Evolutionary conservation across 1,284 basidiomycete genomes (phyloP).

Genomic region (Hypsizygus ulmarius): DNA sequence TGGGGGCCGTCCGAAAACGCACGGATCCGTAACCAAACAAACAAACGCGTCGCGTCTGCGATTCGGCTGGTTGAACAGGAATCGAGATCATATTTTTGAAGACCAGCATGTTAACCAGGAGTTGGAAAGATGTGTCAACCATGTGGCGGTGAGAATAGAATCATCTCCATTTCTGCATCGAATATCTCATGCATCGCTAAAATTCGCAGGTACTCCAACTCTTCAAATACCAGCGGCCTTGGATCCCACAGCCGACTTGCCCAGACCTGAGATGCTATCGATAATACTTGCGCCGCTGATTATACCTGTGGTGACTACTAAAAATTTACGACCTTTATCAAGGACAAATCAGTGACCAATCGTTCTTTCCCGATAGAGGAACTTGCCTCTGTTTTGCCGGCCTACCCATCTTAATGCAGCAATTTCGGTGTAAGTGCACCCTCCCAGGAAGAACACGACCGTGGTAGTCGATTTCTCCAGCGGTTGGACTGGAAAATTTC

Average conservation of each 20-base stretch:
- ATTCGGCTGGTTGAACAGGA: not conserved
- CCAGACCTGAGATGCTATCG: constrained; percentile 60
- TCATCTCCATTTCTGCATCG: constrained; percentile 8
- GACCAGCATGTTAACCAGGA: constrained; percentile 1
- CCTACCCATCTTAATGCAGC: constrained; percentile 91
- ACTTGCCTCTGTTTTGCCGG: constrained; percentile 73
- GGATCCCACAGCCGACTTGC: constrained; percentile 28
- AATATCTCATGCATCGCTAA: constrained; percentile 11
- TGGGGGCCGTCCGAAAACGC: constrained; percentile 29
- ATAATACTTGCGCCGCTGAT: constrained; percentile 75
- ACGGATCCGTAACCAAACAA: constrained; percentile 30
- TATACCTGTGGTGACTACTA: constrained; percentile 88
- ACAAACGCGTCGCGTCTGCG: constrained; percentile 42
- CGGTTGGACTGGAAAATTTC: constrained; percentile 38
- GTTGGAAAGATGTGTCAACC: constrained; percentile 14
- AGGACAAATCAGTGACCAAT: constrained; percentile 12
- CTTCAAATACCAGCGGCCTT: constrained; percentile 32
- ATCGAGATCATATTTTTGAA: not conserved
- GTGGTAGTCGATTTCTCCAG: constrained; percentile 70
- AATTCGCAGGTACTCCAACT: constrained; percentile 1
- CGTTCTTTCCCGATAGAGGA: constrained; percentile 6
- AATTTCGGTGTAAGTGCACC: constrained; percentile 96
- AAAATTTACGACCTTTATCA: constrained; percentile 69
- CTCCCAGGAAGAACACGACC: constrained; percentile 97
- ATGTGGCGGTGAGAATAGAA: constrained; percentile 26